These are phyloP conservation scores for Ottelia alismoides DNA, from an alignment of 106 monocot genomes.

Conservation along the genomic window DNA sequence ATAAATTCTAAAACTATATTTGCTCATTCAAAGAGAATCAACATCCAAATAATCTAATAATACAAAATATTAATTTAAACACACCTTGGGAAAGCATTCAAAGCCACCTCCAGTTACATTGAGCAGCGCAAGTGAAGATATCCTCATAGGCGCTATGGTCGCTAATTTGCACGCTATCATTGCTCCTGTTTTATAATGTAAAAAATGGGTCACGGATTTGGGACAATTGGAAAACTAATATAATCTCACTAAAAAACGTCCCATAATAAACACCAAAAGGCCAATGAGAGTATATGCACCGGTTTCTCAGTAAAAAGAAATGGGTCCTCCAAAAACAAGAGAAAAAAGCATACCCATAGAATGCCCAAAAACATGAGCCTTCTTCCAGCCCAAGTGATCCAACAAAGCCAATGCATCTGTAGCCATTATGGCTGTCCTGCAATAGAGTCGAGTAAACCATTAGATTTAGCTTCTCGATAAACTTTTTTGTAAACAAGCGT, in stretches of 20 bases:
- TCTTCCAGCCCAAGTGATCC: slow-evolving; percentile 73
- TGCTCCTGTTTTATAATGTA: slow-evolving; percentile 35
- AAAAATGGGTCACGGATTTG: no score
- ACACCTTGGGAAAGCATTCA: no score
- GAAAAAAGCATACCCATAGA: slow-evolving; percentile 64
- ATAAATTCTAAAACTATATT: no score
- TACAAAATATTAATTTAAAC: no score
- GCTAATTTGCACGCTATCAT: no score
- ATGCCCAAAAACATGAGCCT: slow-evolving; percentile 79
- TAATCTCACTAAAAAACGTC: background rate
- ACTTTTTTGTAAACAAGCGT: background rate
- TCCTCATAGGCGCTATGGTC: slow-evolving; percentile 50
- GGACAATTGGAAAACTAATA: background rate
- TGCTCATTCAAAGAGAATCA: no score
- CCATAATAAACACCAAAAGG: no score
- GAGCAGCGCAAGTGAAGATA: slow-evolving; percentile 63
- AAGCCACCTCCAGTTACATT: slow-evolving; percentile 79
- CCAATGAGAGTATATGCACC: background rate
- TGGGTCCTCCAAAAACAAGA: background rate
- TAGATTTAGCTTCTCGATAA: background rate
- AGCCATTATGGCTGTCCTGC: slow-evolving; percentile 69
- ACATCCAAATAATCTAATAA: no score
- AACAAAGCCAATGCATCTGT: slow-evolving; percentile 56
- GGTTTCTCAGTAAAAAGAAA: background rate
- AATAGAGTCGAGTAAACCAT: no score